Evolutionary conservation across 331 rosid genomes (phyloP), one percentile per base, ranked within the genome.

Genomic region (Phaseolus coccineus): DNA sequence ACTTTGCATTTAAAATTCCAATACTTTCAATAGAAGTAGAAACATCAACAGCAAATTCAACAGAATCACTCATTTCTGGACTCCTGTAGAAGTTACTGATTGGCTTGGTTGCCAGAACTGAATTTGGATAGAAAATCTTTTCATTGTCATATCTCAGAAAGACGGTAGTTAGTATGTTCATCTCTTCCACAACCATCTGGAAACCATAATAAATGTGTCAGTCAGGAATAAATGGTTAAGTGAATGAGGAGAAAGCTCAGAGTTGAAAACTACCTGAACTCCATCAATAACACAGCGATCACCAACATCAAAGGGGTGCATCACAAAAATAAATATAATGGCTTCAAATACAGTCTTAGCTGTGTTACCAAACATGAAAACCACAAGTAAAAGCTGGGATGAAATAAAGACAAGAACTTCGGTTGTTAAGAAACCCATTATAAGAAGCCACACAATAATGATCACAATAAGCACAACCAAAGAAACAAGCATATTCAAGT

Each of bases 291-390:
- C 97, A 55, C 98, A 91, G 22, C 90, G 97, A 61, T 95, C 98
- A 15, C 99, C 97, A 10, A 95, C 96, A 53, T 95, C 99, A 31
- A 83, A 93, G 0, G 97, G 98, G 73, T 91, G 97, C 99, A 89
- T 91, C 82, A 93, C 96, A 46, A 93, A 95, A 55, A 95, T 93
- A 48, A 95, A 95, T 35, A 93, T 84, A 87, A 95, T 93, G 51
- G 94, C 93, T 86, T 95, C 99, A 79, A 95, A 95, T 33, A 87
- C 78, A 4, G 94, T 93, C 87, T 87, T 93, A 25, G 88, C 96
- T 73, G 92, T 76, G 77, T 91, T 93, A 12, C 94, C 93, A 77
- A 95, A 91, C 67, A 95, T 77, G 77, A 93, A 95, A 42, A 12
- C 98, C 47, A 85, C 89, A n/a, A 93, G 85, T 25, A 95, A 84